Evolutionary conservation across 768 basidiomycete genomes (phyloP), one percentile per base, ranked within the genome.

Genomic region (Panus rudis): DNA sequence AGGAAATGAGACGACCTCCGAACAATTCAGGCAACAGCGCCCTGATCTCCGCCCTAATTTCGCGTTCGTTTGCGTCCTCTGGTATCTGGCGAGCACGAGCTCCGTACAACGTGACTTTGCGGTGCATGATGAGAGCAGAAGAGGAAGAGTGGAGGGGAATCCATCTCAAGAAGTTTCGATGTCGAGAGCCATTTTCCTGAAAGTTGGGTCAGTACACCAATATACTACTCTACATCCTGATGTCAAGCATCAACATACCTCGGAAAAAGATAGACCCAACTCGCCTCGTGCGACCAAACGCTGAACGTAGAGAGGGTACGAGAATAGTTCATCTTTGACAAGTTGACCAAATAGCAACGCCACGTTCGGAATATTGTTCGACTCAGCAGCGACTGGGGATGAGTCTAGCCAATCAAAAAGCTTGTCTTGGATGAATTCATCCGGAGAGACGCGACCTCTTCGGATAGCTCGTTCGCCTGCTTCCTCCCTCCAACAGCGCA

Each of bases 361-460:
- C 21, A 88, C 72, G n/a, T 75, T 61, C 23, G 70, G 65, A 3
- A 85, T 64, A 52, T 79, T 84, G 5, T 61, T 62, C 12, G 58
- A 43, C 23, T 87, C 76, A 1, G 68, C 73, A 3, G 81, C 81
- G 14, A 76, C 72, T 5, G 78, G 74, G 8, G 73, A 81, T 1
- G 67, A 66, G 54, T 91, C 84, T 21, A 91, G 63, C 89, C 89
- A 92, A 39, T 84, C 78, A 52, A 92, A 89, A 8, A 92, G 63
- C 47, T 78, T 69, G 49, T 89, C 83, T 49, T 91, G 88, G 6
- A 91, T 63, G 43, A 78, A 72, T 43, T 76, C 74, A 47, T 73
- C 71, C 3, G 81, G 81, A 16, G 76, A 71, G 13, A 70, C 65
- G n/a, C 71, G 63, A 42, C 81, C 77, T 13, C 82, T 72, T 23